phyloP scores from a whole-genome alignment of 2,329 filamentous ascomycete genomes.

The Ophiocordyceps australis region DNA sequence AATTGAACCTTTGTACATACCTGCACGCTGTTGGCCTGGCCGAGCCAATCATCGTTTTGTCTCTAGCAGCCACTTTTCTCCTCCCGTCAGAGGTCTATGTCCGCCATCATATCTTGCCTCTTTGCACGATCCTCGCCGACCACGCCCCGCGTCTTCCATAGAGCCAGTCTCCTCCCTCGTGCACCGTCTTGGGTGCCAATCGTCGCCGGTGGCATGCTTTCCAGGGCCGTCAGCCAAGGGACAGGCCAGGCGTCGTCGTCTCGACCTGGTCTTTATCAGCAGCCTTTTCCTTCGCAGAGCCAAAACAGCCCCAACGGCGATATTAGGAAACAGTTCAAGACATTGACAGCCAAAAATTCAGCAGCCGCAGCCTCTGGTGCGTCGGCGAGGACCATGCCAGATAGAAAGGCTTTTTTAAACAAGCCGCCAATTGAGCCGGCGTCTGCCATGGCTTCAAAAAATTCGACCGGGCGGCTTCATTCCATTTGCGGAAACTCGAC shows the following conservation, averaged over 20 bases:
- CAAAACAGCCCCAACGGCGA: conserved; percentile 23
- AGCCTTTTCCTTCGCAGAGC: conserved; percentile 39
- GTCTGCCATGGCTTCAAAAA: no score
- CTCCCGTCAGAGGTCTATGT: conserved; percentile 12
- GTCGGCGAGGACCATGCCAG: conserved; percentile 19
- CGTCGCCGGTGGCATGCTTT: conserved; percentile 3
- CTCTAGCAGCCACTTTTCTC: neutral
- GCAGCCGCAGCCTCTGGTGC: conserved; percentile 14
- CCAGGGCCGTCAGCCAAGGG: conserved; percentile 3
- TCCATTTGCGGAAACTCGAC: conserved; percentile 25
- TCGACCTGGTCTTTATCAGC: conserved; percentile 23
- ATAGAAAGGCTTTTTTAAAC: no score
- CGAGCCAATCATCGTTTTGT: no score
- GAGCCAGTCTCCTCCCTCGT: conserved; percentile 5
- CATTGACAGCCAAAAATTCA: conserved; percentile 19
- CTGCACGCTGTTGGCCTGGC: neutral
- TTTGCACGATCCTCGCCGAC: conserved; percentile 17
- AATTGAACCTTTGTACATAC: neutral
- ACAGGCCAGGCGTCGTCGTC: conserved; percentile 15
- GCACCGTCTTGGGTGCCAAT: no score
- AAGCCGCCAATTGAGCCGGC: no score
- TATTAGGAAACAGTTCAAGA: conserved; percentile 32
- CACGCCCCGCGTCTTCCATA: conserved; percentile 8
- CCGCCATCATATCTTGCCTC: conserved; percentile 11
- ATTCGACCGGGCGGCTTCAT: conserved; percentile 12